A percentile compares a stretch with the other conserved stretches of the same genome.
Evolutionary conservation across 2,329 filamentous ascomycete genomes (phyloP).

Genomic region (Calcarisporium arbuscula): DNA sequence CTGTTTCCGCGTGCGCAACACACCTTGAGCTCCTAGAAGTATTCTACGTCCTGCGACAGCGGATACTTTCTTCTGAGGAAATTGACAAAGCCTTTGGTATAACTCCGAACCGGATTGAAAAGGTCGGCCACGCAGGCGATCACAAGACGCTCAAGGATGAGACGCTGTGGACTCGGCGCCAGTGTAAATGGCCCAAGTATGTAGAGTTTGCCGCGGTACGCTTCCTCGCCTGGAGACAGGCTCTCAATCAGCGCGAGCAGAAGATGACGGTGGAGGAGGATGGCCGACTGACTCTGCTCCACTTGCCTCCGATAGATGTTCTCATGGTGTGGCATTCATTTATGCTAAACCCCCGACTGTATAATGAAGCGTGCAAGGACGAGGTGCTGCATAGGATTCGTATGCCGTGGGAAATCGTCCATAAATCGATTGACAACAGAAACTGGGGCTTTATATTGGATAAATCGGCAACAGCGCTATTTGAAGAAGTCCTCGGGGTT

Average conservation of each 20-base stretch:
- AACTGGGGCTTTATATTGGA: constrained; percentile 10
- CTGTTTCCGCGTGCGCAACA: constrained; percentile 35
- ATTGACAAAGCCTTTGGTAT: constrained; percentile 15
- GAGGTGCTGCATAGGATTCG: constrained; percentile 10
- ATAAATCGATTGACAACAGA: constrained; percentile 9
- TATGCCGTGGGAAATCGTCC: constrained; percentile 15
- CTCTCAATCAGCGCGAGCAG: background rate
- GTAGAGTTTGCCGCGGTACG: constrained; percentile 19
- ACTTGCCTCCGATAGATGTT: constrained; percentile 22
- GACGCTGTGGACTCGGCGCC: constrained; percentile 11
- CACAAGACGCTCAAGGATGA: constrained; percentile 15
- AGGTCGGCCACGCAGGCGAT: constrained; percentile 12
- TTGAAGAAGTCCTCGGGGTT: constrained; percentile 1
- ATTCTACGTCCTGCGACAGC: constrained; percentile 44
- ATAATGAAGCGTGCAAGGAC: constrained; percentile 9
- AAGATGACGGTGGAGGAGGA: background rate
- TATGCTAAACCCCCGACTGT: constrained; percentile 24
- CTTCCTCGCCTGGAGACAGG: constrained; percentile 18
- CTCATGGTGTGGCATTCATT: constrained; percentile 31
- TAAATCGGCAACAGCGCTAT: background rate
- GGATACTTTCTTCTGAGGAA: constrained; percentile 13
- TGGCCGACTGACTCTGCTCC: background rate
- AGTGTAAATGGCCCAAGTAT: constrained; percentile 19
- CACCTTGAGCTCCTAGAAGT: constrained; percentile 57
- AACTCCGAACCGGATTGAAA: constrained; percentile 9